These are phyloP conservation scores for Russula griseocarnosa DNA, from an alignment of 768 basidiomycete genomes.

Conservation along the genomic window DNA sequence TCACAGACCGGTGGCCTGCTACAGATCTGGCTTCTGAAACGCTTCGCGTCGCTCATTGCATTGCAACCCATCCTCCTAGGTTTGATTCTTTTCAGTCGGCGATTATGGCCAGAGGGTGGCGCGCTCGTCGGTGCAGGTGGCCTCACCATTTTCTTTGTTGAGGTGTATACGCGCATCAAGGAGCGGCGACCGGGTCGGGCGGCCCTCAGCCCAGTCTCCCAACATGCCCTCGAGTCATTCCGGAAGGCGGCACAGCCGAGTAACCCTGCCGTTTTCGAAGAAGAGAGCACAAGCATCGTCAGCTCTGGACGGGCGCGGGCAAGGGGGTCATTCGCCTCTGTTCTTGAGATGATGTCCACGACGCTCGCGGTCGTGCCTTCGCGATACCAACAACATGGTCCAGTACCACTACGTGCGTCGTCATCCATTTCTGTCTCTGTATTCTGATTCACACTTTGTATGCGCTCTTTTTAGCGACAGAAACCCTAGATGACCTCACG, in stretches of 20 bases:
- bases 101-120: constrained; percentile 69
- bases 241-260: constrained; percentile 41
- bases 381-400: constrained; percentile 49
- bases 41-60: constrained; percentile 65
- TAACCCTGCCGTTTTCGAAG: constrained; percentile 40
- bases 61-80: constrained; percentile 75
- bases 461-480: constrained; percentile 47
- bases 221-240: constrained; percentile 56
- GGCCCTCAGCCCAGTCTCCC: constrained; percentile 53
- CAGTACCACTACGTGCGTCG: constrained; percentile 63
- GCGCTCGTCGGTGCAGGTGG: constrained; percentile 55
- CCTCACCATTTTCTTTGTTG: constrained; percentile 54
- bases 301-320: constrained; percentile 39
- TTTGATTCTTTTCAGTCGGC: constrained; percentile 61
- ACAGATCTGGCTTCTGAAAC: constrained; percentile 70
- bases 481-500: constrained; percentile 74
- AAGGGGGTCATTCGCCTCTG: constrained; percentile 74
- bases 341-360: constrained; percentile 80
- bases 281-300: constrained; percentile 51
- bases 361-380: constrained; percentile 73
- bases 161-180: constrained; percentile 52
- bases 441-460: not conserved
- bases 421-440: not conserved
- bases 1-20: constrained; percentile 73
- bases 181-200: constrained; percentile 46